phyloP scores from a whole-genome alignment of 371 early-diverging fungal species.

The Rhizopus stolonifer region DNA sequence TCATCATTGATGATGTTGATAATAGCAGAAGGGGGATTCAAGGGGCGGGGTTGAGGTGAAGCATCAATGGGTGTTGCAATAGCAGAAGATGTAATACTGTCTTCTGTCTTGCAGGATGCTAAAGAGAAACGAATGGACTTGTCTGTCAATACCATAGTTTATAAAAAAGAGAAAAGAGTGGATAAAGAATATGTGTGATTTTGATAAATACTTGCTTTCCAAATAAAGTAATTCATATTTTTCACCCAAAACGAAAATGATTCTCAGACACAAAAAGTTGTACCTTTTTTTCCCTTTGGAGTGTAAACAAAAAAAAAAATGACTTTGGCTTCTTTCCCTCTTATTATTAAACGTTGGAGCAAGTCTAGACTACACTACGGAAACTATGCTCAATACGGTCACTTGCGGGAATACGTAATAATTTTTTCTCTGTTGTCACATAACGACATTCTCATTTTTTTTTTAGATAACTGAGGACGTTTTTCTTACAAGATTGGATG shows the following conservation, averaged over 20 bases:
- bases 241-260: not conserved
- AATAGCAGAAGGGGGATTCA: constrained; percentile 24
- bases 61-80: constrained; percentile 40
- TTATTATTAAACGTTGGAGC: constrained; percentile 23
- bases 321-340: constrained; percentile 25
- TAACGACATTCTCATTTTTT: constrained; percentile 1
- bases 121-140: constrained; percentile 28
- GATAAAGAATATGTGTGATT: constrained; percentile 5
- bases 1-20: constrained; percentile 39
- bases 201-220: constrained; percentile 2
- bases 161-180: constrained; percentile 12
- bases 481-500: constrained; percentile 23
- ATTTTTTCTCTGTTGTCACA: not conserved
- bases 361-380: constrained; percentile 16
- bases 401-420: constrained; percentile 26
- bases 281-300: not conserved
- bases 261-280: not conserved
- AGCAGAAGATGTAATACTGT: constrained; percentile 31
- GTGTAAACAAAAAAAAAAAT: constrained; percentile 3
- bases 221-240: constrained; percentile 16
- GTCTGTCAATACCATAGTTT: constrained; percentile 2
- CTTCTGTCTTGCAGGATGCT: constrained; percentile 39
- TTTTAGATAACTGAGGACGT: constrained; percentile 33
- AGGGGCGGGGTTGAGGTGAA: constrained; percentile 30
- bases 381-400: constrained; percentile 18